Conservation (phyloP, 352 stramenopile genomes). For the Blastocystis sp. region DNA sequence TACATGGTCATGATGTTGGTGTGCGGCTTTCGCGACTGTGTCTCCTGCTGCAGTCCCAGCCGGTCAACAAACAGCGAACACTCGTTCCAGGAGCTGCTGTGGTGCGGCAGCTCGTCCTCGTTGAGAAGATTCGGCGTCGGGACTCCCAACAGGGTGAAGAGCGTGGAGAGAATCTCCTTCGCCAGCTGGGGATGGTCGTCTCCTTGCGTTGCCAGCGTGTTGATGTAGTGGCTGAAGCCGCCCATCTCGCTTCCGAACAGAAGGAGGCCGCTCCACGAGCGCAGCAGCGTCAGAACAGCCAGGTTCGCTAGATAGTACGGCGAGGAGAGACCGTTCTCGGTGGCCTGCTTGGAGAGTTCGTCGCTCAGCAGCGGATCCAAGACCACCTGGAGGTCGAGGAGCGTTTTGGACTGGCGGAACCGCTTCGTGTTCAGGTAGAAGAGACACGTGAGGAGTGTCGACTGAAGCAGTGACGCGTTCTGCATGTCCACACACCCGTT, state of each 20-base stretch:
- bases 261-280: slow-evolving; percentile 8
- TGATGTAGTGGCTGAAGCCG: slow-evolving; percentile 10
- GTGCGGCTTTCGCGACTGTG: background rate
- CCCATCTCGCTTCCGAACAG: slow-evolving; percentile 6
- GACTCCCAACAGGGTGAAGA: slow-evolving; percentile 12
- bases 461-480: slow-evolving; percentile 11
- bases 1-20: slow-evolving; percentile 29
- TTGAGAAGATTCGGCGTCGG: background rate
- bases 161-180: background rate
- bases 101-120: background rate
- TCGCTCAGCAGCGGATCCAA: slow-evolving; percentile 6
- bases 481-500: background rate
- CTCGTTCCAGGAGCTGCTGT: background rate
- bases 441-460: background rate
- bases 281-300: background rate
- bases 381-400: slow-evolving; percentile 12
- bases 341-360: background rate
- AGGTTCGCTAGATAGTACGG: slow-evolving; percentile 11
- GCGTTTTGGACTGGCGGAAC: slow-evolving; percentile 2
- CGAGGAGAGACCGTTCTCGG: background rate
- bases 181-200: background rate
- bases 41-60: background rate
- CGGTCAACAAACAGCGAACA: slow-evolving; percentile 29
- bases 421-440: background rate
- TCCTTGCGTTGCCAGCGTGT: background rate